Percentiles rank a stretch among this genome's conserved stretches.
Evolutionary conservation across 768 basidiomycete genomes (phyloP).

Genomic region (Leccinum boreale): DNA sequence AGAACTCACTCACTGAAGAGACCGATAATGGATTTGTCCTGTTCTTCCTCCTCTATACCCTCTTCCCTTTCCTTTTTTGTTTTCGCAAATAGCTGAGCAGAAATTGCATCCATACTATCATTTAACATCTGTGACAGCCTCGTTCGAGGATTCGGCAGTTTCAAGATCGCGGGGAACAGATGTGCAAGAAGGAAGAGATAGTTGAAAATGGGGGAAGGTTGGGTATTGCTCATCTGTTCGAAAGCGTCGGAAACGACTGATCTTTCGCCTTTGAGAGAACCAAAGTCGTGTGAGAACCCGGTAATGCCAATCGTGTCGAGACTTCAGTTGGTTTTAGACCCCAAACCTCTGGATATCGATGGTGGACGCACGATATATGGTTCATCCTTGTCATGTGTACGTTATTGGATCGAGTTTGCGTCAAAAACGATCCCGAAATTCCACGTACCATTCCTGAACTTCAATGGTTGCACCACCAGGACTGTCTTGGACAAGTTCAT

Average conservation of each 20-base stretch:
- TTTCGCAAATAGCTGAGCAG: slow-evolving; percentile 31
- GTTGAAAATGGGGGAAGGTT: slow-evolving; percentile 18
- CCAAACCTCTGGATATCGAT: neutral
- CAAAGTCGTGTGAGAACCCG: slow-evolving; percentile 46
- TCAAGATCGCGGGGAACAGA: slow-evolving; percentile 30
- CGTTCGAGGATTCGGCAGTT: slow-evolving; percentile 31
- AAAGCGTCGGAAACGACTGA: slow-evolving; percentile 16
- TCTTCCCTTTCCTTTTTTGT: slow-evolving; percentile 32
- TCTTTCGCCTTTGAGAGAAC: slow-evolving; percentile 36
- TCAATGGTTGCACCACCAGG: slow-evolving; percentile 38
- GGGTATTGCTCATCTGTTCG: slow-evolving; percentile 21
- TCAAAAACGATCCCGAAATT: neutral
- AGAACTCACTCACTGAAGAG: slow-evolving; percentile 30
- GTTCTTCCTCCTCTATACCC: slow-evolving; percentile 23
- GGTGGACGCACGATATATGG: slow-evolving; percentile 37
- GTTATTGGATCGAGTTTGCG: neutral
- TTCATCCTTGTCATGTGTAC: slow-evolving; percentile 37
- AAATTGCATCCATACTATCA: slow-evolving; percentile 31
- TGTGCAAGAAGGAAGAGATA: slow-evolving; percentile 26
- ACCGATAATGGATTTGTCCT: slow-evolving; percentile 38
- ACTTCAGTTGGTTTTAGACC: slow-evolving; percentile 14
- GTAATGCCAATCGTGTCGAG: slow-evolving; percentile 44
- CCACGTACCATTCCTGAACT: slow-evolving; percentile 43
- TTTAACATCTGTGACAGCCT: slow-evolving; percentile 28
- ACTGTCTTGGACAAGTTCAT: slow-evolving; percentile 20